A percentile compares a stretch with the other conserved stretches of the same genome.
Evolutionary conservation across 83 land plant species (phyloP).

Genomic region (Picea engelmannii): DNA sequence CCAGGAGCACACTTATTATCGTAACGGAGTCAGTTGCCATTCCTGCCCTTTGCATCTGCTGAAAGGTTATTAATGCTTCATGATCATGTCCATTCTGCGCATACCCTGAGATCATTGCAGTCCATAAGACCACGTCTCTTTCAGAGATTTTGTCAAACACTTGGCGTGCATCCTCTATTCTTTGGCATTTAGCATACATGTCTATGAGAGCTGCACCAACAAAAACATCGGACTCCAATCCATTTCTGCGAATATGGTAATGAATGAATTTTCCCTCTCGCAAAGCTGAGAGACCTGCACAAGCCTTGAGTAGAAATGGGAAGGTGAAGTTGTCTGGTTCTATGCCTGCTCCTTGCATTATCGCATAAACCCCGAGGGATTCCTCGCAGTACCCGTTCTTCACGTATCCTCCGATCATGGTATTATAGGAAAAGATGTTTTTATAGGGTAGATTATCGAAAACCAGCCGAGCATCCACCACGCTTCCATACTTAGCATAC

Average conservation of each 20-base stretch:
- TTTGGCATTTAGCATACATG: constrained; percentile 28
- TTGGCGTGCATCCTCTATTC: too few species aligned
- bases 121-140: too few species aligned
- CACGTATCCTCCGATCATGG: constrained; percentile 33
- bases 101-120: too few species aligned
- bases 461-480: constrained; percentile 4
- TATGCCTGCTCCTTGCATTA: constrained; percentile 19
- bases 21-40: constrained; percentile 48
- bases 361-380: constrained; percentile 22
- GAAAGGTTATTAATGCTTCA: constrained; percentile 41
- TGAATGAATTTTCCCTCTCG: neutral
- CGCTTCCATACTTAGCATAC: neutral
- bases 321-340: constrained; percentile 28
- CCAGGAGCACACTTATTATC: constrained; percentile 47
- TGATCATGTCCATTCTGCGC: constrained; percentile 43
- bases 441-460: neutral
- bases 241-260: neutral
- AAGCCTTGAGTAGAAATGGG: constrained; percentile 33
- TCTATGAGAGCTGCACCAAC: neutral
- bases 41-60: constrained; percentile 46
- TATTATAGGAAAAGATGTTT: constrained; percentile 27
- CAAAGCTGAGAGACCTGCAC: constrained; percentile 12
- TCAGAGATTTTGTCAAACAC: too few species aligned
- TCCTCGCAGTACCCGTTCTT: constrained; percentile 34
- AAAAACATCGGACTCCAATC: neutral